Percentiles rank a stretch among this genome's conserved stretches.
Conservation (phyloP, 176 grass and related monocot genomes). For the Panicum miliaceum region DNA sequence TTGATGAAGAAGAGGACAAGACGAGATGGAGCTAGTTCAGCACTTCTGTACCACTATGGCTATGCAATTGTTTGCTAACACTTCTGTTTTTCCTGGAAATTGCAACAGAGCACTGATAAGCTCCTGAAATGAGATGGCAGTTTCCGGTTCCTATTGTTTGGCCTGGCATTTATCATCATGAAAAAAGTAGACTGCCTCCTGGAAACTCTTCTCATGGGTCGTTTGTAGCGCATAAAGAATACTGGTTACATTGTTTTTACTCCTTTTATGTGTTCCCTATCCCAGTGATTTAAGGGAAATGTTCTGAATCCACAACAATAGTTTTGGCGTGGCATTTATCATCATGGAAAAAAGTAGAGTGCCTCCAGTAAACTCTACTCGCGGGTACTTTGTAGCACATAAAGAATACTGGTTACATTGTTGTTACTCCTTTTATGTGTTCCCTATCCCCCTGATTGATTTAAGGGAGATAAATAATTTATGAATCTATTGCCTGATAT, state of each 20-base stretch:
- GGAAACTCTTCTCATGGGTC: neutral
- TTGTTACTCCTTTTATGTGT: neutral
- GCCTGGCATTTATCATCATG: neutral
- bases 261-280: neutral
- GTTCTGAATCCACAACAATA: no score
- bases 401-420: constrained; percentile 15
- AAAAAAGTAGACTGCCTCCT: constrained; percentile 9
- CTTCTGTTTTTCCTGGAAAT: neutral
- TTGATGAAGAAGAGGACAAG: constrained; percentile 89
- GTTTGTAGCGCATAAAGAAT: constrained; percentile 34
- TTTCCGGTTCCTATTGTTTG: constrained; percentile 16
- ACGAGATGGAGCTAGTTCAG: constrained; percentile 81
- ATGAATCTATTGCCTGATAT: neutral
- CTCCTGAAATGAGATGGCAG: constrained; percentile 11
- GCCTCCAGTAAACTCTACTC: constrained; percentile 22
- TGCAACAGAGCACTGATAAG: neutral
- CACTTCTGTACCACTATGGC: neutral
- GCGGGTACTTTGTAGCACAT: constrained; percentile 15
- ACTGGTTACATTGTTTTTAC: neutral
- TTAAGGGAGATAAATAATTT: neutral
- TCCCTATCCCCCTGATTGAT: neutral
- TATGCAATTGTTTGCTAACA: constrained; percentile 13
- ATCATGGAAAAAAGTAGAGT: neutral
- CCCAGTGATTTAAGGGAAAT: neutral
- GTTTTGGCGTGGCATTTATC: neutral